Evolutionary conservation across 1,139 yeast species (phyloP).

Genomic region (Saccharomyces pastorianus): DNA sequence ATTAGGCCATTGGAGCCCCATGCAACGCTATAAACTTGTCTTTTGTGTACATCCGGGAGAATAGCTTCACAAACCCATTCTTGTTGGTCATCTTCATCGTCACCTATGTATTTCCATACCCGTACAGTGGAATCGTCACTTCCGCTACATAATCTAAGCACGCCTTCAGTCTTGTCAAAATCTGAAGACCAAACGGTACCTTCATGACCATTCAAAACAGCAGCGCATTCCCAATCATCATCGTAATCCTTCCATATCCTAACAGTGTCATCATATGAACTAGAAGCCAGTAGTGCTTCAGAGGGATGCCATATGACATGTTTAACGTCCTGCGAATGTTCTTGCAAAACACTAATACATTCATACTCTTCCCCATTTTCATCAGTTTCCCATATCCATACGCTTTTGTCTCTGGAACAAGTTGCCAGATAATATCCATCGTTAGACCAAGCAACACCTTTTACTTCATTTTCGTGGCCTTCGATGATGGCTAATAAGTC

Average conservation of each 20-base stretch:
- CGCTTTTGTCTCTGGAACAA: slow-evolving; percentile 90
- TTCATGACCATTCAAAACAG: slow-evolving; percentile 69
- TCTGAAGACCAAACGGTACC: slow-evolving; percentile 92
- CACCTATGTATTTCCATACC: slow-evolving; percentile 51
- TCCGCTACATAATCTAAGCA: slow-evolving; percentile 58
- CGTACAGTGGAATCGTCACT: slow-evolving; percentile 73
- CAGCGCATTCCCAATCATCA: slow-evolving; percentile 85
- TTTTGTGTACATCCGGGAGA: slow-evolving; percentile 59
- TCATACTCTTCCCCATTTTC: slow-evolving; percentile 92
- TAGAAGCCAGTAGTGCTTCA: slow-evolving; percentile 63
- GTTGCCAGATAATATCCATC: slow-evolving; percentile 75
- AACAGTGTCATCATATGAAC: slow-evolving; percentile 89
- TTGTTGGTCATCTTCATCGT: slow-evolving; percentile 42
- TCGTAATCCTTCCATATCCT: slow-evolving; percentile 80
- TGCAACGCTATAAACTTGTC: slow-evolving; percentile 74
- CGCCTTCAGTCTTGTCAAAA: slow-evolving; percentile 42
- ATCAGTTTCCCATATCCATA: slow-evolving; percentile 98
- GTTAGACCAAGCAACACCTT: slow-evolving; percentile 80
- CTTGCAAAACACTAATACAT: slow-evolving; percentile 86
- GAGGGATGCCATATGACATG: slow-evolving; percentile 81
- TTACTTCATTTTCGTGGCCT: slow-evolving; percentile 96
- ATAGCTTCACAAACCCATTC: slow-evolving; percentile 64
- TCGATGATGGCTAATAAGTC: slow-evolving; percentile 87
- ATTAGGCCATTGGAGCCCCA: slow-evolving; percentile 72
- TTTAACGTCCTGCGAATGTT: slow-evolving; percentile 91